Percentiles rank a stretch among this genome's conserved stretches.
Evolutionary conservation across 139 green algal genomes (phyloP).

Genomic region (Marvania coccoides): DNA sequence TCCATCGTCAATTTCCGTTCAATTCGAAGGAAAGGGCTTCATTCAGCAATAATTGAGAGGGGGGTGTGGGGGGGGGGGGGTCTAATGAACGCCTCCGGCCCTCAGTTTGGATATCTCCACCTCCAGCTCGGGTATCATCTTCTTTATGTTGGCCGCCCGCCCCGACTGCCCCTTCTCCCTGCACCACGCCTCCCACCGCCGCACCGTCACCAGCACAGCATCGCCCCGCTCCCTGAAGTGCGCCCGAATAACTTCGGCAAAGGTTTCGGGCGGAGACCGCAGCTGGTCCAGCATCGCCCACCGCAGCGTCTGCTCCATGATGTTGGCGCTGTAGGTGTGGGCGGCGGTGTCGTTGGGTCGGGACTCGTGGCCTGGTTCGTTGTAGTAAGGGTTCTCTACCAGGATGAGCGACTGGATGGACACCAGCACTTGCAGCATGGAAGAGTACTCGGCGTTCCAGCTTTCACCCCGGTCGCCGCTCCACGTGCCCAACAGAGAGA

Average conservation of each 20-base stretch:
- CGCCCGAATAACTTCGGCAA: constrained; percentile 28
- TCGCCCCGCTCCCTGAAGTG: constrained; percentile 20
- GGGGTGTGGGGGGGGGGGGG: too few relatives aligned
- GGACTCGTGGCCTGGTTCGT: constrained; percentile 57
- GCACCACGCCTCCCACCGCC: constrained; percentile 7
- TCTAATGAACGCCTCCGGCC: too few relatives aligned
- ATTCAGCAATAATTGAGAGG: too few relatives aligned
- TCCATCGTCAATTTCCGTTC: too few relatives aligned
- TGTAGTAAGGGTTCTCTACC: constrained; percentile 48
- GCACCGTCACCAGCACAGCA: constrained; percentile 7
- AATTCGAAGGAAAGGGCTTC: too few relatives aligned
- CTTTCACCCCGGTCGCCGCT: constrained; percentile 53
- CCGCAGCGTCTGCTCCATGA: constrained; percentile 36
- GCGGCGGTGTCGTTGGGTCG: constrained; percentile 32
- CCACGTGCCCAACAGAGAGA: constrained; percentile 69
- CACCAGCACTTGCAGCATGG: constrained; percentile 67
- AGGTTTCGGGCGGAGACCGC: constrained; percentile 41
- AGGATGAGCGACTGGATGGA: constrained; percentile 67
- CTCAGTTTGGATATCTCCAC: constrained; percentile 1
- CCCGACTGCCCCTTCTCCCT: constrained; percentile 3
- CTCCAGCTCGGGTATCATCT: not conserved
- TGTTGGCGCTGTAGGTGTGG: constrained; percentile 9
- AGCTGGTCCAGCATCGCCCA: constrained; percentile 66
- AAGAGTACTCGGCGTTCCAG: constrained; percentile 58
- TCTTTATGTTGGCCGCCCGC: not conserved